These are phyloP conservation scores for Talaromyces nanjingensis DNA, from an alignment of 495 filamentous ascomycete species.

Conservation along the genomic window DNA sequence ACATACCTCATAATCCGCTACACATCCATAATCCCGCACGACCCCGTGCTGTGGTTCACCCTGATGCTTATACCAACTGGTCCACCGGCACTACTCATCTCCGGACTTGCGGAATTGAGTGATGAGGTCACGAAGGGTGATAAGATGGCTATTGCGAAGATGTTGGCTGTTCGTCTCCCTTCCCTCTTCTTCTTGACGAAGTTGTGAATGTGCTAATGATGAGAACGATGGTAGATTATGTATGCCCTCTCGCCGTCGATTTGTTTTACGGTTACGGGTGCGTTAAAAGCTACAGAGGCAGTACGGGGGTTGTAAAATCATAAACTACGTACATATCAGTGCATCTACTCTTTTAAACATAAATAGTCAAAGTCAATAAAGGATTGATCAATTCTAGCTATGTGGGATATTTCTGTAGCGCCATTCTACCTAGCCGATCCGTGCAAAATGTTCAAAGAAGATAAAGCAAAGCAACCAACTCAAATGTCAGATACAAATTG, in stretches of 20 bases:
- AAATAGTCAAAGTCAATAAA: not conserved
- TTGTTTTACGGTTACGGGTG: conserved; percentile 45
- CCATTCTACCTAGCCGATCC: conserved; percentile 7
- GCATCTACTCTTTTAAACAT: not conserved
- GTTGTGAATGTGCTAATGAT: too few relatives aligned
- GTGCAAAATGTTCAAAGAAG: not conserved
- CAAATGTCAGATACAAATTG: not conserved
- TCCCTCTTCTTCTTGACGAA: too few relatives aligned
- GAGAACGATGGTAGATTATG: conserved; percentile 26
- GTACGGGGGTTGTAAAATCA: conserved; percentile 6
- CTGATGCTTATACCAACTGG: conserved; percentile 76
- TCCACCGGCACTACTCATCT: conserved; percentile 63
- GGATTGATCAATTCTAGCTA: conserved; percentile 1
- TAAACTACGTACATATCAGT: not conserved
- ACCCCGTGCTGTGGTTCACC: conserved; percentile 70
- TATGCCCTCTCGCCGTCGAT: conserved; percentile 48
- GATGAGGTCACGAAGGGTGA: conserved; percentile 48
- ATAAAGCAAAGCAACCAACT: not conserved
- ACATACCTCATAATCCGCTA: conserved; percentile 56
- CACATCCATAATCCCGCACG: conserved; percentile 47
- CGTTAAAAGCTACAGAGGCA: conserved; percentile 41
- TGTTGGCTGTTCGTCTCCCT: conserved; percentile 49
- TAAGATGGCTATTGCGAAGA: conserved; percentile 65
- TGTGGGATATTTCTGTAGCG: not conserved
- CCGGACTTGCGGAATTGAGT: conserved; percentile 55